Evolutionary conservation across 2,329 filamentous ascomycete genomes (phyloP), one percentile per base, ranked within the genome.

Genomic region (Trichoderma cornu-damae): DNA sequence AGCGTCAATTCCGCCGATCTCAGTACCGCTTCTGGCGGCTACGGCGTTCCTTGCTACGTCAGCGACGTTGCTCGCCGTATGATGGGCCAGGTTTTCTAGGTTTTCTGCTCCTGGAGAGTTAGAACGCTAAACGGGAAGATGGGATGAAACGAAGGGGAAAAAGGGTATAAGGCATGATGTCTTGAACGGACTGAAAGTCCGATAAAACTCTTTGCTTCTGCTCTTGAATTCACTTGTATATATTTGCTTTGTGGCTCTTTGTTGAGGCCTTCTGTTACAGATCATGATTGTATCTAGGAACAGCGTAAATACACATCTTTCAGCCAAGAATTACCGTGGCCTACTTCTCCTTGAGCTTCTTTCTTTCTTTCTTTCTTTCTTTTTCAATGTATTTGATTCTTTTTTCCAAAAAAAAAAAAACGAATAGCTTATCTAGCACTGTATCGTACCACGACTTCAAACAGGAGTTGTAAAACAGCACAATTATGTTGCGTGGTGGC

Each of bases 11-110:
- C 22, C 5, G 2, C 2, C 7, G 52, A 55, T 16, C 52, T 55
- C 42, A 55, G 52, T 9, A 20, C 16, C 18, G 42, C 52, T 16
- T 30, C 52, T n/a, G 42, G 42, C 7, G 52, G 52, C 32, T 55
- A 38, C 12, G 52, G 52, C 12, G 52, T 47, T 16, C 52, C 52
- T 16, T 55, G 52, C 42, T 55, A 55, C 24, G 52, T 55, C 42
- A 18, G 20, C 24, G 42, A 55, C 8, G 8, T 55, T 24, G 52
- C 52, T 12, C 42, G 52, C n/a, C 52, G 52, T 30, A 46, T 55
- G 40, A 26, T 55, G 16, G 52, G 52, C 2, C 22, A 55, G 1
- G 52, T 55, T 22, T 55, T 55, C 12, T 55, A 47, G 47, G 2
- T 32, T n/a, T 6, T n/a, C 28, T 28, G 22, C 16, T n/a, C 3